phyloP scores from a whole-genome alignment of 2,329 filamentous ascomycete species.

The Seiridium unicorne region DNA sequence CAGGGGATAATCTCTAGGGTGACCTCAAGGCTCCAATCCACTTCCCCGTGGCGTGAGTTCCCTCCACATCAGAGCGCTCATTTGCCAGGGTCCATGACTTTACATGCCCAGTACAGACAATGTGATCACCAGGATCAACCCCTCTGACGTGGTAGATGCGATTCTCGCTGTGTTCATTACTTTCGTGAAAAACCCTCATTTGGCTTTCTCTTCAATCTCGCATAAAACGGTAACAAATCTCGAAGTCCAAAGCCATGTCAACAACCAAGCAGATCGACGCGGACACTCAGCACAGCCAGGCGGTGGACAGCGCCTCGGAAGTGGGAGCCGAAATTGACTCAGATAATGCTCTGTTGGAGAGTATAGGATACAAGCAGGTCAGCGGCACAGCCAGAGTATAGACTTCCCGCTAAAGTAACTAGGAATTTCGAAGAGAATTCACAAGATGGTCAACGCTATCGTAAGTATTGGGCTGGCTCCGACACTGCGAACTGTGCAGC shows the following conservation, averaged over 20 bases:
- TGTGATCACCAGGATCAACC: neutral
- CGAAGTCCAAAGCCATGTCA: neutral
- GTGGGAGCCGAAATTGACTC: neutral
- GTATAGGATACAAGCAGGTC: constrained; percentile 7
- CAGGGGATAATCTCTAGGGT: neutral
- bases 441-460: constrained; percentile 66
- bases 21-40: neutral
- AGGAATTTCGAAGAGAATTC: constrained; percentile 63
- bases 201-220: neutral
- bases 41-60: neutral
- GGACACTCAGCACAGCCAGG: neutral
- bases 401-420: neutral
- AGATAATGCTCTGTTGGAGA: constrained; percentile 4
- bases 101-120: neutral
- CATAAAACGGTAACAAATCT: neutral
- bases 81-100: neutral
- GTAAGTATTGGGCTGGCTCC: constrained; percentile 22
- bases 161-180: neutral
- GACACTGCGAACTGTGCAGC: neutral
- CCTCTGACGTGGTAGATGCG: neutral
- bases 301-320: neutral
- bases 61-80: neutral
- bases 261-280: neutral
- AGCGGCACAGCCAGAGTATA: neutral
- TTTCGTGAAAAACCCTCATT: neutral